A percentile compares a stretch with the other conserved stretches of the same genome.
phyloP scores from a whole-genome alignment of 2,329 filamentous ascomycete genomes.

The Verticillium isaacii region DNA sequence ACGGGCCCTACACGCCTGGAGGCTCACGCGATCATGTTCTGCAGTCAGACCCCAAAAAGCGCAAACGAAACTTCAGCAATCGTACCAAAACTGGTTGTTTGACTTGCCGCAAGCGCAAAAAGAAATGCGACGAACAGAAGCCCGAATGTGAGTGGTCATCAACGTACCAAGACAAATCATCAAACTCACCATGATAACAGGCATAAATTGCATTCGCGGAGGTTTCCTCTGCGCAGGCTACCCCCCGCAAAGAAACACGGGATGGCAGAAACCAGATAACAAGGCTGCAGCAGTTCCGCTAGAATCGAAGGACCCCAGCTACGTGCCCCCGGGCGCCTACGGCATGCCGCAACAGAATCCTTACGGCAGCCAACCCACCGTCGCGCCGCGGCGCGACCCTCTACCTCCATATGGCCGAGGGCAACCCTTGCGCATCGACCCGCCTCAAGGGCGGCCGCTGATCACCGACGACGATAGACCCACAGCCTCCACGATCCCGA shows the following conservation, averaged over 20 bases:
- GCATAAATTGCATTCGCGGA: constrained; percentile 84
- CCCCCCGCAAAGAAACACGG: constrained; percentile 66
- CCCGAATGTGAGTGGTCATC: constrained; percentile 71
- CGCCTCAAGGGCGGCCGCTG: constrained; percentile 53
- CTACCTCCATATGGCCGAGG: constrained; percentile 53
- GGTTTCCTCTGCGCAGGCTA: constrained; percentile 92
- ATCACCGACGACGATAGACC: constrained; percentile 53
- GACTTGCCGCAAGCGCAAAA: constrained; percentile 88
- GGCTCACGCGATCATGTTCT: constrained; percentile 39
- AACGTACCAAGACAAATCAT: background rate
- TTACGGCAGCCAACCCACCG: constrained; percentile 27
- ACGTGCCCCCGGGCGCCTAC: constrained; percentile 57
- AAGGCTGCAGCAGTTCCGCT: constrained; percentile 67
- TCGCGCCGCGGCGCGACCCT: constrained; percentile 47
- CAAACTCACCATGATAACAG: constrained; percentile 35
- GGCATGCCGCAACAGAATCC: constrained; percentile 49
- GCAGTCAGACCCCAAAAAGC: constrained; percentile 61
- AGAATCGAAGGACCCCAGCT: constrained; percentile 74
- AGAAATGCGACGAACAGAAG: constrained; percentile 95
- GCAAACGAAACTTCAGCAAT: constrained; percentile 85
- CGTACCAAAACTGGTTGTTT: constrained; percentile 93
- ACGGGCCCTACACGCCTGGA: constrained; percentile 39
- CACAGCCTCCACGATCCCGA: constrained; percentile 55
- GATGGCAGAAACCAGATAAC: constrained; percentile 71
- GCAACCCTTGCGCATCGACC: constrained; percentile 57